Base-by-base conservation (phyloP, 73 alveolate species). In the Chromera velia region DNA sequence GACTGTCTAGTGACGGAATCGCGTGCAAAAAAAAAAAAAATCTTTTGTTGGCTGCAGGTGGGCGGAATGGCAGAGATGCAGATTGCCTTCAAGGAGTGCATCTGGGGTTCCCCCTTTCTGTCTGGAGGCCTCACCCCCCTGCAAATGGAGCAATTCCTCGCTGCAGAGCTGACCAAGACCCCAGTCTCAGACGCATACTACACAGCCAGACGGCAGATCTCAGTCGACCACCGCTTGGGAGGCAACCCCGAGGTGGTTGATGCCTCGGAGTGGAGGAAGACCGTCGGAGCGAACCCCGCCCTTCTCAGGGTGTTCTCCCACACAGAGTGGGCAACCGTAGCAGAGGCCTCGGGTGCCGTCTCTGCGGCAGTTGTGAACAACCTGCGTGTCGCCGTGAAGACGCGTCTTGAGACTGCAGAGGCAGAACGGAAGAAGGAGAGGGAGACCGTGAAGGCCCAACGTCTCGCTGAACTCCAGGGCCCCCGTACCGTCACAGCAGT, bases 21-120 rank as follows among this genome's bases (percentile, higher is more conserved):
- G n/a, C n/a, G n/a, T n/a, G n/a, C n/a, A n/a, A n/a, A n/a, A n/a
- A n/a, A n/a, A n/a, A n/a, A n/a, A n/a, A n/a, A n/a, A n/a, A n/a
- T n/a, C n/a, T n/a, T n/a, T n/a, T n/a, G n/a, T n/a, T n/a, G n/a
- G n/a, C n/a, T n/a, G n/a, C n/a, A n/a, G n/a, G n/a, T 66, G 30
- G 74, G 74, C 30, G 74, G 74, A 9, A 66, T 66, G 74, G 32
- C 32, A 31, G 74, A 66, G 32, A 66, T 31, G 74, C 32, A 66
- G 32, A 66, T 45, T 31, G 74, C 32, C 30, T 66, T 66, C 4
- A 66, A 66, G 32, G 74, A 66, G 6, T 66, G 74, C 32, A 24
- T 66, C 17, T 66, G 32, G 26, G 30, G 47, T 13, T 13, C 28
- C 17, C 74, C 74, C 30, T 66, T 45, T 0, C 32, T 66, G 47